phyloP scores from a whole-genome alignment of 2,329 filamentous ascomycete genomes.

The Fusarium sp. region DNA sequence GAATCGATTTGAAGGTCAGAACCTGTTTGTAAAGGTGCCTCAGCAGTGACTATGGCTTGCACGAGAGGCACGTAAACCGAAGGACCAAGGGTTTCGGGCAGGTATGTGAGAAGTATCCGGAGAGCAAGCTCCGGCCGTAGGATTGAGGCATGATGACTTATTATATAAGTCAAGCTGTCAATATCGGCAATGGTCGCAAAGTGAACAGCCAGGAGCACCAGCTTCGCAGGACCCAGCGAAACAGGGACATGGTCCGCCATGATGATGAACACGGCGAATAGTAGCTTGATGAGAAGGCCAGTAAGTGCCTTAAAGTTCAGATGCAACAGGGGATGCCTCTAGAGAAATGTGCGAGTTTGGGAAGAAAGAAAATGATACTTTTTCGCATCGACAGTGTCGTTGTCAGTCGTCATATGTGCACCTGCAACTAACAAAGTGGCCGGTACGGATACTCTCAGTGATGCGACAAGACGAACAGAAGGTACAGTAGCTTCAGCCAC shows the following conservation, averaged over 20 bases:
- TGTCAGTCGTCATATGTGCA: constrained; percentile 18
- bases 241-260: constrained; percentile 46
- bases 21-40: constrained; percentile 57
- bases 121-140: constrained; percentile 75
- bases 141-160: constrained; percentile 66
- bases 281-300: background rate
- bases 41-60: constrained; percentile 65
- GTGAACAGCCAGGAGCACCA: constrained; percentile 79
- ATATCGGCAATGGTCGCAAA: constrained; percentile 76
- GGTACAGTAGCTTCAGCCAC: constrained; percentile 2
- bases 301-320: background rate
- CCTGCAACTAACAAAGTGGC: constrained; percentile 36
- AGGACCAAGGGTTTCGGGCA: constrained; percentile 78
- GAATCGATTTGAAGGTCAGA: constrained; percentile 64
- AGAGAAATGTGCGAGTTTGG: background rate
- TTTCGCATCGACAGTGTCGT: constrained; percentile 5
- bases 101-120: constrained; percentile 79
- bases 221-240: constrained; percentile 73
- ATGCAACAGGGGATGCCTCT: background rate
- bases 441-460: constrained; percentile 7
- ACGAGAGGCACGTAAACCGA: constrained; percentile 72
- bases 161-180: constrained; percentile 70
- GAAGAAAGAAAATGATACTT: background rate
- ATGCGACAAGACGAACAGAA: background rate
- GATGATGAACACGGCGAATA: background rate